These are phyloP conservation scores for Neofusicoccum laricinum DNA, from an alignment of 2,329 filamentous ascomycete genomes.

Conservation along the genomic window DNA sequence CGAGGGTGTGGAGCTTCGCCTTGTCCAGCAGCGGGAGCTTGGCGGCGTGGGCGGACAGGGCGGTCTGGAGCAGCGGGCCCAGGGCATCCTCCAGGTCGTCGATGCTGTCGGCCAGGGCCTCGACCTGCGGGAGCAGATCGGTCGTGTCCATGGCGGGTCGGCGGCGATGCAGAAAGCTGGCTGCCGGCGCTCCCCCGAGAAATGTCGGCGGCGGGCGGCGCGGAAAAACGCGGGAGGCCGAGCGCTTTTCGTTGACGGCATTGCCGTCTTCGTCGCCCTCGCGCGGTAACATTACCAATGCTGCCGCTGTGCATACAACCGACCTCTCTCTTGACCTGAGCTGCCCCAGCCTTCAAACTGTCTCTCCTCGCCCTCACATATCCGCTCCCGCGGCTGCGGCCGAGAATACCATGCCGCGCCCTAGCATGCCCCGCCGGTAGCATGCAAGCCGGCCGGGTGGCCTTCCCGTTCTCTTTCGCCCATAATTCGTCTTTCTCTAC, in stretches of 20 bases:
- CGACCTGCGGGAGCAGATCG: conserved; percentile 65
- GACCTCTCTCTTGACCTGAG: neutral
- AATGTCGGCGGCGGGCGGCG: neutral
- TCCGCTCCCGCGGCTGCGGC: conserved; percentile 44
- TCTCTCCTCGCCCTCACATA: conserved; percentile 38
- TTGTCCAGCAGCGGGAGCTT: conserved; percentile 90
- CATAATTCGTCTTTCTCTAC: neutral
- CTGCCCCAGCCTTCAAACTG: conserved; percentile 37
- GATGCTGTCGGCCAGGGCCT: conserved; percentile 73
- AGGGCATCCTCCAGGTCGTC: conserved; percentile 74
- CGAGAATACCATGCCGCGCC: conserved; percentile 41
- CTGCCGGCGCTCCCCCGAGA: neutral
- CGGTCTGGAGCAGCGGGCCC: conserved; percentile 64
- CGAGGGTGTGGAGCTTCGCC: conserved; percentile 87
- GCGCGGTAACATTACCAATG: neutral
- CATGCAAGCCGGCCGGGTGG: conserved; percentile 43
- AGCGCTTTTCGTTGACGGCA: neutral
- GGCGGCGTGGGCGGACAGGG: conserved; percentile 65
- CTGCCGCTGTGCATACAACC: neutral
- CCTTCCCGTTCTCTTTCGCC: conserved; percentile 22
- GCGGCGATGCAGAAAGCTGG: conserved; percentile 1
- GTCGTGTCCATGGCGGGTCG: conserved; percentile 47
- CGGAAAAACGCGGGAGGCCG: neutral
- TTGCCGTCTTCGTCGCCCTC: neutral
- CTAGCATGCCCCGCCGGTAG: conserved; percentile 43